Conservation (phyloP, 768 basidiomycete genomes). For the Omphalotus guepiniiformis region DNA sequence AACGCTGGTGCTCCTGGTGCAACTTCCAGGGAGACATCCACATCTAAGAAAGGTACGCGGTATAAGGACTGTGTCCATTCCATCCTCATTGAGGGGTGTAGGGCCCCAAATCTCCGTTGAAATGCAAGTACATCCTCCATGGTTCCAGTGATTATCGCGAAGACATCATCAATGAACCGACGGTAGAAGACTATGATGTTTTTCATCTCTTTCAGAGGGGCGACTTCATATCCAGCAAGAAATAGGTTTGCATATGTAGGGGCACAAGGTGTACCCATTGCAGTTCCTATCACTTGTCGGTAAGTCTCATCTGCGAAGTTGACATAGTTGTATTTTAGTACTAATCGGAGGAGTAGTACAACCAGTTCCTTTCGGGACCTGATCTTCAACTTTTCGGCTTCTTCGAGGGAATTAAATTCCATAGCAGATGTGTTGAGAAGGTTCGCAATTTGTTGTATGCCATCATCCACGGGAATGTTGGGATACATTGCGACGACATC, state of each 20-base stretch:
- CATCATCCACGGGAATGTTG: conserved; percentile 12
- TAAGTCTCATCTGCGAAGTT: conserved; percentile 4
- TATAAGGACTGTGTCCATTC: conserved; percentile 10
- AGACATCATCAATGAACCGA: conserved; percentile 14
- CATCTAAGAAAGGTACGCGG: conserved; percentile 13
- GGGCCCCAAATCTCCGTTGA: conserved; percentile 10
- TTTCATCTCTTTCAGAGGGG: conserved; percentile 6
- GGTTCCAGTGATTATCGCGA: conserved; percentile 11
- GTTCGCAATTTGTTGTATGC: conserved; percentile 18
- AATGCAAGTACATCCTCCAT: conserved; percentile 11
- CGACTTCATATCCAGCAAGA: conserved; percentile 9
- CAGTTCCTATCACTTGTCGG: conserved; percentile 11
- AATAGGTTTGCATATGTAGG: conserved; percentile 16
- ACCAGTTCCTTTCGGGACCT: conserved; percentile 7
- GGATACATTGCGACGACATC: conserved; percentile 10
- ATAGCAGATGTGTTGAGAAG: conserved; percentile 4
- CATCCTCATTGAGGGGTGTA: conserved; percentile 13
- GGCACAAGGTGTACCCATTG: conserved; percentile 13
- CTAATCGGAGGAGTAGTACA: conserved; percentile 9
- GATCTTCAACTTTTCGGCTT: conserved; percentile 2
- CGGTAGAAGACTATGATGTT: conserved; percentile 10
- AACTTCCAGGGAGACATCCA: conserved; percentile 7
- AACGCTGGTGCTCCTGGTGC: neutral
- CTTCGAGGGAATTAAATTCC: conserved; percentile 1
- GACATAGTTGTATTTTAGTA: conserved; percentile 13